A percentile compares a stretch with the other conserved stretches of the same genome.
Conservation (phyloP, 179 eudicot species). For the Silene noctiflora region DNA sequence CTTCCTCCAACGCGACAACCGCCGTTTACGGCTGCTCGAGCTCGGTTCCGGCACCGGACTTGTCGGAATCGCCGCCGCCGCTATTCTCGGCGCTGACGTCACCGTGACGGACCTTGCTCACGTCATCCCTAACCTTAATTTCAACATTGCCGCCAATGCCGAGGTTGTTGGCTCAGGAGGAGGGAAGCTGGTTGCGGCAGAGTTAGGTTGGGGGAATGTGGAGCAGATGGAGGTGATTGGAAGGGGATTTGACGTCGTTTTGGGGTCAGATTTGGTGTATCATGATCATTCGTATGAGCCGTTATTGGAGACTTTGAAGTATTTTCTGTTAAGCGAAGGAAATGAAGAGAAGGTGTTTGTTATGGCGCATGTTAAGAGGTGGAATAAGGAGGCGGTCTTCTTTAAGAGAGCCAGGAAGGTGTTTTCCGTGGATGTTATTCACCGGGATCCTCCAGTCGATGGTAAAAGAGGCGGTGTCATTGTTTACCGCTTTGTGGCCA, state of each 20-base stretch:
- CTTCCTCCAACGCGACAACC: conserved; percentile 5
- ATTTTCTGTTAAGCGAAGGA: conserved; percentile 32
- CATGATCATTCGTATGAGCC: conserved; percentile 73
- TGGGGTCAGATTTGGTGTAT: conserved; percentile 86
- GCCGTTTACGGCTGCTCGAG: conserved; percentile 58
- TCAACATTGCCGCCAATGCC: conserved; percentile 50
- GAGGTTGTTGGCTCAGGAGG: conserved; percentile 31
- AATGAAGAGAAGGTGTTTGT: conserved; percentile 43
- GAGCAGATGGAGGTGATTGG: conserved; percentile 61
- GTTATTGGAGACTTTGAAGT: conserved; percentile 54
- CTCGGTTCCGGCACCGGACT: conserved; percentile 87
- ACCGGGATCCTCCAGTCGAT: conserved; percentile 42
- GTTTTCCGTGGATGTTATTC: conserved; percentile 51
- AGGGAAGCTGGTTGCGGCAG: conserved; percentile 48
- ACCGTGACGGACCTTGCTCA: conserved; percentile 72
- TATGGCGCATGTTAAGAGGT: conserved; percentile 88
- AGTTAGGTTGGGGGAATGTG: conserved; percentile 67
- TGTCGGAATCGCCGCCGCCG: conserved; percentile 73
- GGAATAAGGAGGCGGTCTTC: conserved; percentile 79
- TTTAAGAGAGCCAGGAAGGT: conserved; percentile 70
- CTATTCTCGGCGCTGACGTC: conserved; percentile 59
- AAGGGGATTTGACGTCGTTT: conserved; percentile 51
- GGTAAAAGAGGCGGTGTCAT: conserved; percentile 66
- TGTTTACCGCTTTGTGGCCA: conserved; percentile 55
- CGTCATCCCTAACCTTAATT: conserved; percentile 53